phyloP scores from a whole-genome alignment of 2,329 filamentous ascomycete species.

The Dactylellina haptotyla region DNA sequence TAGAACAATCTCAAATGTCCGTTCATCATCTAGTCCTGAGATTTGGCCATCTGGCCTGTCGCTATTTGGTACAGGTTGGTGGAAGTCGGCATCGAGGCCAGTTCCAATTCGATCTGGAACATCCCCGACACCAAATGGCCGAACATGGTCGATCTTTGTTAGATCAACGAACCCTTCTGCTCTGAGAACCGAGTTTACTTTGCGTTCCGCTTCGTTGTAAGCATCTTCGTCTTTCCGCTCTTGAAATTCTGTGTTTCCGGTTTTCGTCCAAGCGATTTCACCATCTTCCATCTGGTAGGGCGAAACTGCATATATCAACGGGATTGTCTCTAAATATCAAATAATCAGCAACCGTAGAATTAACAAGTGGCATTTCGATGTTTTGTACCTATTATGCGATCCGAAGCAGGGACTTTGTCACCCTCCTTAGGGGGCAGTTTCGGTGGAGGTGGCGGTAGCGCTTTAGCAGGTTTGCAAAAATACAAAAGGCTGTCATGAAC shows the following conservation, averaged over 20 bases:
- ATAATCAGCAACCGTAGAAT: background rate
- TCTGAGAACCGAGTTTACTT: constrained; percentile 68
- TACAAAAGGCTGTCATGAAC: constrained; percentile 72
- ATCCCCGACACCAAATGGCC: constrained; percentile 62
- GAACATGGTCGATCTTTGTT: constrained; percentile 68
- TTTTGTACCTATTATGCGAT: constrained; percentile 67
- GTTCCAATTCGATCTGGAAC: constrained; percentile 36
- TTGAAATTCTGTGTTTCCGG: constrained; percentile 63
- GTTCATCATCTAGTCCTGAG: constrained; percentile 67
- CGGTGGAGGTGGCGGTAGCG: constrained; percentile 70
- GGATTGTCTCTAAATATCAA: constrained; percentile 58
- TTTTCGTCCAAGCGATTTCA: constrained; percentile 68
- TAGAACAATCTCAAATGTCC: constrained; percentile 71
- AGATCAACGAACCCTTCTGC: constrained; percentile 74
- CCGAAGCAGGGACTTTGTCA: constrained; percentile 66
- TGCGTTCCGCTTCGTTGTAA: constrained; percentile 69
- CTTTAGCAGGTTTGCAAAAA: constrained; percentile 71
- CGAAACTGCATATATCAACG: constrained; percentile 71
- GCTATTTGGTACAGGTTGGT: constrained; percentile 60
- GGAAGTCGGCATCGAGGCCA: constrained; percentile 52
- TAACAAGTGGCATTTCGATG: background rate
- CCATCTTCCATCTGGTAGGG: constrained; percentile 69
- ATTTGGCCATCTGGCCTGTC: constrained; percentile 67
- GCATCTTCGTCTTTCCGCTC: constrained; percentile 69
- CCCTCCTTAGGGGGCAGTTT: constrained; percentile 64